Evolutionary conservation across 306 rosid genomes (phyloP).

Genomic region (Citrullus mucosospermus): DNA sequence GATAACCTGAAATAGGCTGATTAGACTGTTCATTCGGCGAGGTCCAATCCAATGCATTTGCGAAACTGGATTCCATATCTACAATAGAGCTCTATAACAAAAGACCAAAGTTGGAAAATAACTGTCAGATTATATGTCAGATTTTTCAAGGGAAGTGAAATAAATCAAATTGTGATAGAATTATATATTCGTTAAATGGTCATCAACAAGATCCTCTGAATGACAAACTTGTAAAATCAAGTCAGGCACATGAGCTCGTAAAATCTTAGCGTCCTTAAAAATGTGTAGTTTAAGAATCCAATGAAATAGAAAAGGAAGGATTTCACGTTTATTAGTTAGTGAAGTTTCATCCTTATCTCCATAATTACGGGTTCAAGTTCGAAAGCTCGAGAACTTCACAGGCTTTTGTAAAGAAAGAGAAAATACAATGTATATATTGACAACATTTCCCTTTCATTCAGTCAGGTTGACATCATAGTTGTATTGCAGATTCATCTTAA

Average conservation of each 20-base stretch:
- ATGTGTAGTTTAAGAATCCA: background rate
- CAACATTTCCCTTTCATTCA: background rate
- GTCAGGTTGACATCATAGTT: background rate
- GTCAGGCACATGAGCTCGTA: background rate
- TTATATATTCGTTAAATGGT: background rate
- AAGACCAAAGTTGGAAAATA: background rate
- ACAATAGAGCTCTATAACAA: slow-evolving; percentile 25
- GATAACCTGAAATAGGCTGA: slow-evolving; percentile 36
- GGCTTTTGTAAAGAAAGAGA: background rate
- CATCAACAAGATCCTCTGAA: background rate
- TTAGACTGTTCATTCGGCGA: slow-evolving; percentile 46
- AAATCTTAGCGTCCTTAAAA: background rate
- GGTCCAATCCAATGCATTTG: slow-evolving; percentile 51
- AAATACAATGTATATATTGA: background rate
- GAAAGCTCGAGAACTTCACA: background rate
- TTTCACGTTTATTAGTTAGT: background rate
- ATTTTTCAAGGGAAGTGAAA: background rate
- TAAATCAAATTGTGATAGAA: background rate
- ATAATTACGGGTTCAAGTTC: background rate
- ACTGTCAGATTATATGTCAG: background rate
- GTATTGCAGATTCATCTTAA: background rate
- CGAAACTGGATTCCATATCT: slow-evolving; percentile 40
- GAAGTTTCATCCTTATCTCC: background rate
- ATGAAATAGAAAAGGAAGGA: background rate
- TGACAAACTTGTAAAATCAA: background rate